Conservation (phyloP, 371 early-diverging fungal genomes). For the Mucor piriformis region DNA sequence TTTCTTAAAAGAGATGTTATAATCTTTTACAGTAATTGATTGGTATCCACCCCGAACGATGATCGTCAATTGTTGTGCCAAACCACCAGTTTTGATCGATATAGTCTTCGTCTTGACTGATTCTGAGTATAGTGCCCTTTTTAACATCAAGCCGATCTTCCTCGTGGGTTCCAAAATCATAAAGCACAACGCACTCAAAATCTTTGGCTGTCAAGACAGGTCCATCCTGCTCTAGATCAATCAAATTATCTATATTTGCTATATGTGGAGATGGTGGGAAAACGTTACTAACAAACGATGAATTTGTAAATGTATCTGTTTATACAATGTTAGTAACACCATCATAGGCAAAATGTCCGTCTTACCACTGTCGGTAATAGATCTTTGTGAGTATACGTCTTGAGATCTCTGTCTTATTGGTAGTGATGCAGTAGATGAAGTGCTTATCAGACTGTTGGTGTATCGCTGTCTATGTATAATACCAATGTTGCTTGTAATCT, state of each 20-base stretch:
- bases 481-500: conserved; percentile 13
- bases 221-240: conserved; percentile 10
- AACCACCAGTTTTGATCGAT: conserved; percentile 32
- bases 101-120: conserved; percentile 27
- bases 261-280: not conserved
- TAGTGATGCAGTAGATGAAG: conserved; percentile 4
- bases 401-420: not conserved
- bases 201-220: conserved; percentile 5
- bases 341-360: not conserved
- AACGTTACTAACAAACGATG: not conserved
- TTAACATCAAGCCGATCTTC: conserved; percentile 27
- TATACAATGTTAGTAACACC: not conserved
- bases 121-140: conserved; percentile 22
- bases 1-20: conserved; percentile 2
- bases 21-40: conserved; percentile 27
- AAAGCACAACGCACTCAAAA: conserved; percentile 26
- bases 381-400: not conserved
- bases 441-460: not conserved
- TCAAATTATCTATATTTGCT: conserved; percentile 2
- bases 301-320: not conserved
- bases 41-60: conserved; percentile 28
- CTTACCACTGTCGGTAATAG: conserved; percentile 4
- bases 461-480: conserved; percentile 14
- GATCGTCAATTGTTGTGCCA: conserved; percentile 20
- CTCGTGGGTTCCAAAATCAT: conserved; percentile 26